Evolutionary conservation across 441 rosid species (phyloP), one percentile per base, ranked within the genome.

Genomic region (Syzygium syzygioides): DNA sequence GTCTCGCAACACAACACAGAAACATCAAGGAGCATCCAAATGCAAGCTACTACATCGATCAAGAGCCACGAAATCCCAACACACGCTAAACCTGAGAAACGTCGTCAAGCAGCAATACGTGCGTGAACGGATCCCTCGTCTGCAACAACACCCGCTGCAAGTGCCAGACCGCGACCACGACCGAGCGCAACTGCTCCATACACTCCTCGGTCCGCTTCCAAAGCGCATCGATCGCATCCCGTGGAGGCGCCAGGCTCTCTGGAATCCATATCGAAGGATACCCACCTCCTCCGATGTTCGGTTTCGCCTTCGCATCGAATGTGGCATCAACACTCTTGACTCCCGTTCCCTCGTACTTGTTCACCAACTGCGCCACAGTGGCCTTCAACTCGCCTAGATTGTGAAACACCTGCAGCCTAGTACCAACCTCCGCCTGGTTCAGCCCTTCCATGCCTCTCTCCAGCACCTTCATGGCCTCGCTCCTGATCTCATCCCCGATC

Each of bases 41-140:
- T 83, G 19, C 45, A 87, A 59, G 48, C 86, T 85, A 18, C 34
- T 37, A 41, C 45, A 86, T 37, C 15, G 50, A 89, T 62, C 52
- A 32, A 83, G 25, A 41, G 45, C 14, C 32, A 56, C 4, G 7
- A 85, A 45, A 56, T 59, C 30, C 84, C 18, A 55, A 28, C 14
- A 60, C 57, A 59, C 87, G 7, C 45, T n/a, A n/a, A n/a, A 98
- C 99, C 98, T 98, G 95, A 88, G 96, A 94, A 92, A 97, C 97
- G 91, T 96, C 99, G 59, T 98, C 99, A 71, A 98, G 97, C 91
- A 98, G 92, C 93, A 96, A 93, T 45, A 96, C 96, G 90, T 98
- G 99, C 0, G 99, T 95, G 91, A 98, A 96, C 7, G 99, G 99
- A 93, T 97, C 99, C 88, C 97, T 96, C 92, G 97, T 98, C 93